Base-by-base conservation (phyloP, 2,329 filamentous ascomycete genomes). In the Nemania sp. region DNA sequence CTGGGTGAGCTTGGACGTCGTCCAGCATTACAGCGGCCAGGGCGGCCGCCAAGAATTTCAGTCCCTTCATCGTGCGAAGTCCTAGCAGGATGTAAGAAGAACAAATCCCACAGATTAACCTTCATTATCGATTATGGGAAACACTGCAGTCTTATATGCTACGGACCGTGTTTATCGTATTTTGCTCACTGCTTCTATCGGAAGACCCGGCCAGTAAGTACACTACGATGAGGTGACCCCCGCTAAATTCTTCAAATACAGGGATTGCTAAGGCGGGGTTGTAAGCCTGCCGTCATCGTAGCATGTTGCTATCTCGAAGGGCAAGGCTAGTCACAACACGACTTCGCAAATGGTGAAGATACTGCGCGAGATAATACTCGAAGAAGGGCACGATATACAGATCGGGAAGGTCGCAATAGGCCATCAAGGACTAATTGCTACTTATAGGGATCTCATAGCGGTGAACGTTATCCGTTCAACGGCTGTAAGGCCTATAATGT, bases 21-120 rank as follows among this genome's bases (percentile, higher is more conserved):
- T 44, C 37, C n/a, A 52, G 43, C 2, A 59, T 42, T 17, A 42
- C 42, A 30, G 64, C 56, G 49, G 61, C 33, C 1, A 66, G 51
- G 41, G 56, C 59, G 41, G 57, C 23, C 1, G 56, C 46, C n/a
- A 57, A 45, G 52, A 54, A 52, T 52, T 36, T 52, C 33, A 59
- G 30, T 44, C 54, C 59, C 60, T 61, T 65, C 41, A 47, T 51
- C 11, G 6, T 50, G 36, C 14, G 17, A 6, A 37, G 24, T 15
- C 4, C 12, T 11, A 9, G 26, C 8, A 22, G 4, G 22, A 15
- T 14, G 23, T 22, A 9, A 31, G 12, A 12, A 3, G 33, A 31
- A 14, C 9, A 19, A 8, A 20, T 24, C n/a, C 33, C 20, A 22
- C 23, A 2, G 1, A 24, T 14, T 3, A 40, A 12, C 12, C 23